Evolutionary conservation across 768 basidiomycete species (phyloP).

Genomic region (Clitopilus passeckerianus): DNA sequence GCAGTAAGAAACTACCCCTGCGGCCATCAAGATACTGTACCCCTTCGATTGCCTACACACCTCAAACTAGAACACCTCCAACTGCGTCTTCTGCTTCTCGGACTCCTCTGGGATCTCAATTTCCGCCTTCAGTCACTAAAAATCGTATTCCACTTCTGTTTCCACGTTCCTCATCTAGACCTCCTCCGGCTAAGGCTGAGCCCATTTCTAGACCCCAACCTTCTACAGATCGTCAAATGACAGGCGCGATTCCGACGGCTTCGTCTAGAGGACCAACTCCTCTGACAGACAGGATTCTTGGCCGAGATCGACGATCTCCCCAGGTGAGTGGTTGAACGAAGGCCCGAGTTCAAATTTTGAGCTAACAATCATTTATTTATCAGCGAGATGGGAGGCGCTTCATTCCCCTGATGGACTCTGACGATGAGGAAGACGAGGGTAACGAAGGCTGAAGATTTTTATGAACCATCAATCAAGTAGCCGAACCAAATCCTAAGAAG

Average conservation of each 20-base stretch:
- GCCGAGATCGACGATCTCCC: slow-evolving; percentile 20
- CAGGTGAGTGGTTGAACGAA: slow-evolving; percentile 12
- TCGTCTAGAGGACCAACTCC: background rate
- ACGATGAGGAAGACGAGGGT: slow-evolving; percentile 25
- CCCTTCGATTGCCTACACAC: background rate
- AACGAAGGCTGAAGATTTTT: background rate
- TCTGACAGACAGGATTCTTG: slow-evolving; percentile 3
- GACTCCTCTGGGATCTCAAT: background rate
- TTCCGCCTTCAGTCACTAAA: too few relatives aligned
- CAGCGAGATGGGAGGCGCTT: slow-evolving; percentile 43
- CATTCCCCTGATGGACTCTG: slow-evolving; percentile 41
- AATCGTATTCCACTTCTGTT: background rate
- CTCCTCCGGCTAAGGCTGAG: too few relatives aligned
- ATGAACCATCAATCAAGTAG: background rate
- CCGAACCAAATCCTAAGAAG: too few relatives aligned
- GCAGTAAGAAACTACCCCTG: background rate
- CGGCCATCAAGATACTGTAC: background rate
- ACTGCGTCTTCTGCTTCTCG: background rate
- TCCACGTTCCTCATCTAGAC: too few relatives aligned
- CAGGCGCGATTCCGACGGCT: background rate
- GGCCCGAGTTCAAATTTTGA: background rate
- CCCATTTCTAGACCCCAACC: too few relatives aligned
- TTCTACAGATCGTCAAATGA: too few relatives aligned
- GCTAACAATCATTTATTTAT: background rate
- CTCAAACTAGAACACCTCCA: background rate